Percentiles rank a stretch among this genome's conserved stretches.
These are phyloP conservation scores for Kodamaea derodonti DNA, from an alignment of 1,139 yeast genomes.

Conservation along the genomic window DNA sequence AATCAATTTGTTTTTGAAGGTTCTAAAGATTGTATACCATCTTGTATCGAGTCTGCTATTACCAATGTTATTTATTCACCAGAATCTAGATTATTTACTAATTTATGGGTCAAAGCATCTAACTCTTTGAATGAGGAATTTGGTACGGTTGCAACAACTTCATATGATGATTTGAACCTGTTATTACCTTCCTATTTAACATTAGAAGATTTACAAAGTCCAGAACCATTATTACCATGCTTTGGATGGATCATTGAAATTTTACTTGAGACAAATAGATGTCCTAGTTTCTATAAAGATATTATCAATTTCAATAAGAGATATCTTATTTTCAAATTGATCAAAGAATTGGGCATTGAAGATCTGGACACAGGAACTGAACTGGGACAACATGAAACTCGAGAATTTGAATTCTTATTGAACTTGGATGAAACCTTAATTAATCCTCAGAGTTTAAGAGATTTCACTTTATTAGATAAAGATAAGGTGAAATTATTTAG, in stretches of 20 bases:
- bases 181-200: conserved; percentile 33
- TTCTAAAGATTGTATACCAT: conserved; percentile 56
- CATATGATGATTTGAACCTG: conserved; percentile 28
- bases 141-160: conserved; percentile 7
- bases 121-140: conserved; percentile 21
- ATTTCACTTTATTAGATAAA: conserved; percentile 25
- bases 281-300: conserved; percentile 30
- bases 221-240: conserved; percentile 62
- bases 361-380: conserved; percentile 18
- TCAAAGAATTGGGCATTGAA: conserved; percentile 41
- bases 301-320: conserved; percentile 42
- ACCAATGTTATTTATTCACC: conserved; percentile 75
- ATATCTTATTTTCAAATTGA: conserved; percentile 38
- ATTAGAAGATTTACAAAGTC: conserved; percentile 25
- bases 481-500: conserved; percentile 29
- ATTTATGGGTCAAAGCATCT: conserved; percentile 62
- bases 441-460: conserved; percentile 24
- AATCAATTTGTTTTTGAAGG: conserved; percentile 54
- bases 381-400: conserved; percentile 31
- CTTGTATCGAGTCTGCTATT: conserved; percentile 81
- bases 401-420: conserved; percentile 45
- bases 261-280: conserved; percentile 33
- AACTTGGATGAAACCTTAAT: conserved; percentile 38
- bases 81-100: conserved; percentile 66
- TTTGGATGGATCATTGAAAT: conserved; percentile 63